Percentiles rank a stretch among this genome's conserved stretches.
These are phyloP conservation scores for Magnaporthales sp. DNA, from an alignment of 2,329 filamentous ascomycete genomes.

Conservation along the genomic window DNA sequence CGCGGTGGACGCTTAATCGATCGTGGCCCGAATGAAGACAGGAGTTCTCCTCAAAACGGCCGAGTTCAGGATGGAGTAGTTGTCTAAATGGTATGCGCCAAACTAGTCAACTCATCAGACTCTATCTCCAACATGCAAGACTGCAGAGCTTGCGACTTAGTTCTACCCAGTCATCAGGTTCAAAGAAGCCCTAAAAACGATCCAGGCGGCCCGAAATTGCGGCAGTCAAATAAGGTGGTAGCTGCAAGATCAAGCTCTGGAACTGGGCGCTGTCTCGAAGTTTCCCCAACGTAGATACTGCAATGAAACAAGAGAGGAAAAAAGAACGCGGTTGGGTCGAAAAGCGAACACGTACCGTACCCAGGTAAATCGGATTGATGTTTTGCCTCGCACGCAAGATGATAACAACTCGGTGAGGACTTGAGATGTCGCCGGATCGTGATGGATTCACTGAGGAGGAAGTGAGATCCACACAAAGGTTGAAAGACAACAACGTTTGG, in stretches of 20 bases:
- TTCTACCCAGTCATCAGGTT: neutral
- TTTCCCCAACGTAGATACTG: neutral
- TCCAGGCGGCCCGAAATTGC: neutral
- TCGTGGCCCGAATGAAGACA: neutral
- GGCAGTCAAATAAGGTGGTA: neutral
- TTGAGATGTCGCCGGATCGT: neutral
- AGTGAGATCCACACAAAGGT: slow-evolving; percentile 1
- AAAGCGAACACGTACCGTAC: neutral
- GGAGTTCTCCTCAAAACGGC: neutral
- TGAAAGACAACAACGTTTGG: neutral
- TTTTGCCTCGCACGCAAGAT: neutral
- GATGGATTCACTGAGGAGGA: neutral
- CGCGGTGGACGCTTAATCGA: neutral
- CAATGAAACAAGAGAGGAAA: neutral
- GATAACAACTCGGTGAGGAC: neutral
- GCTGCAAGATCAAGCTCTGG: neutral
- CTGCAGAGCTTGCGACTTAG: neutral
- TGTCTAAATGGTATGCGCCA: neutral
- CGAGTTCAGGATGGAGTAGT: neutral
- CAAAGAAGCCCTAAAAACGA: neutral
- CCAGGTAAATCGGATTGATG: neutral
- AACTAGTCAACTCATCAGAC: neutral
- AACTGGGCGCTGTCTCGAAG: neutral
- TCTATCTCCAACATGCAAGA: neutral
- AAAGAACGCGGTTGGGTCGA: neutral